Evolutionary conservation across 192 early-diverging fungal genomes (phyloP), one percentile per base, ranked within the genome.

Genomic region (Spizellomyces sp.): DNA sequence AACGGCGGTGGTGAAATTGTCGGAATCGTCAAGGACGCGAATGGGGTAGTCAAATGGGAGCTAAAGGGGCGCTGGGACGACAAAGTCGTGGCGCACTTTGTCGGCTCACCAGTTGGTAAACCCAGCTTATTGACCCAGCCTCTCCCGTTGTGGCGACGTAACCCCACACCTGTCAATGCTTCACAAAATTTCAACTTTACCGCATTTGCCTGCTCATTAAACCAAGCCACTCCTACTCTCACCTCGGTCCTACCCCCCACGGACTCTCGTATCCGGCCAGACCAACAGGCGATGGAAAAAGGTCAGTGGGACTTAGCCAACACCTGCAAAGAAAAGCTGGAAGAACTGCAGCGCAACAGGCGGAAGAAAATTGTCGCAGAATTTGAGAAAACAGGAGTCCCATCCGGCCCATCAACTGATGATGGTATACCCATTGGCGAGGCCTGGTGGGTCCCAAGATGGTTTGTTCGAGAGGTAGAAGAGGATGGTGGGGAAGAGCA

Each of bases 241-340:
- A 80, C 79, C 62, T 73, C 77, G 15, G 83, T 80, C 67, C 71
- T 96, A 50, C 91, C 91, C 36, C 90, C 87, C 9, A 92, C 92
- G 4, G 94, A 96, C 73, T 94, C 90, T 19, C 84, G 94, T 55
- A 86, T 93, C 69, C 84, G 93, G 14, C 91, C 91, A 15, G 93
- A 96, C 74, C 94, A 96, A 80, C 76, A 87, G 4, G 91, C 91
- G 0, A 91, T 96, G 92, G 94, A 96, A 73, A 83, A 79, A 42
- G 92, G 90, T 10, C 81, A 89, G 63, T 96, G 92, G 73, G 90
- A 94, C 61, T n/a, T 83, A 8, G 93, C 94, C 9, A 87, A 87
- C 58, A 74, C 71, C 5, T 83, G 88, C 62, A 96, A 96, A 72
- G 88, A 89, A 17, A 71, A 85, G 0, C 75, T 93, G 19, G 93